Evolutionary conservation across 345 rosid genomes (phyloP), one percentile per base, ranked within the genome.

Genomic region (Eutrema japonicum): DNA sequence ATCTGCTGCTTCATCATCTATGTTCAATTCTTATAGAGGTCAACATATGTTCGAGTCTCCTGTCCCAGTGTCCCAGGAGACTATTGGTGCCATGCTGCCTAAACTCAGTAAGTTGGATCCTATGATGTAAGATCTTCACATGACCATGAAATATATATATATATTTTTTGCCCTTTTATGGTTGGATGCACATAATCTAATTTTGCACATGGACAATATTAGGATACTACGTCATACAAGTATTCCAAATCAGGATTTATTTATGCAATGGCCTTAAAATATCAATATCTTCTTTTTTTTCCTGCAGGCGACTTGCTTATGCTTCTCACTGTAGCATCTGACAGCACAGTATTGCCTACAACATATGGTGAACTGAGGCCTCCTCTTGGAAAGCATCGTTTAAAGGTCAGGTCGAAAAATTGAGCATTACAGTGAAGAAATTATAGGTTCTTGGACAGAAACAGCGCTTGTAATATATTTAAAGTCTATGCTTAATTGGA

Each of bases 341-440:
- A 96, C 79, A 88, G 89, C 75, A 87, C 84, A 55, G 37, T 92
- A 70, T 82, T 96, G 85, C 95, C 92, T 11, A 96, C 99, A 33
- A 88, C 99, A 10, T 96, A 87, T 74, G 99, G 99, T 59, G 90
- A 89, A 77, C 75, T 96, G 72, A 90, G 88, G 83, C 99, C 99
- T 45, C 99, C 99, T 72, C 91, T 96, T 9, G 97, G 99, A 77
- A 92, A 96, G 80, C 93, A 92, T 81, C 97, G 99, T 16, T 81
- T 96, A 45, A 96, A 90, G 99, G 98, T 96, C 51, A 63, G 78
- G 37, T 76, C 74, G 60, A 49, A 52, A 66, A 22, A 29, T 43
- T 26, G 42, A 50, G 66, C 33, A 43, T 22, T 49, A 57, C 7
- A 30, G 43, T 52, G 64, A 54, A 46, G 33, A 66, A 37, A 2